Conservation (phyloP, 768 basidiomycete genomes). For the Lentinus tigrinus region DNA sequence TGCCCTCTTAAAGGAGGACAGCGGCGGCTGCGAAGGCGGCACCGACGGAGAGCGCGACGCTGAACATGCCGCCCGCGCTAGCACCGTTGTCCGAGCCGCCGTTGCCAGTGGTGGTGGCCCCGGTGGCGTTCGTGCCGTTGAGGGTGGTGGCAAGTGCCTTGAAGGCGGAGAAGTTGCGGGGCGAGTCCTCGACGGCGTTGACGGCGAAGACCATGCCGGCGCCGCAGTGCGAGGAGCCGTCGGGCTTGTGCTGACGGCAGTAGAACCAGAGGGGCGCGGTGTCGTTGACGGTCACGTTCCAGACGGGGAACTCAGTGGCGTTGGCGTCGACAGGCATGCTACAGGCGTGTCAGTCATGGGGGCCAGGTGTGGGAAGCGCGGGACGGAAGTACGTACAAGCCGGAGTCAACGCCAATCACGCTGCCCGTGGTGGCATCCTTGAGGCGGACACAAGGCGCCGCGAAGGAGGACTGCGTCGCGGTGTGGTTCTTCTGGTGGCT, state of each 20-base stretch:
- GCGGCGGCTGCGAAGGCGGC: slow-evolving; percentile 23
- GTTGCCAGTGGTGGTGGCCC: slow-evolving; percentile 19
- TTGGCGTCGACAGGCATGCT: slow-evolving; percentile 42
- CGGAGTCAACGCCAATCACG: slow-evolving; percentile 51
- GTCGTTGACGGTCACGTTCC: slow-evolving; percentile 55
- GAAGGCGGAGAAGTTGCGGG: slow-evolving; percentile 57
- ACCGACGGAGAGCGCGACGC: slow-evolving; percentile 22
- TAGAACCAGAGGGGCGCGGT: slow-evolving; percentile 60
- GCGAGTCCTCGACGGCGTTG: slow-evolving; percentile 51
- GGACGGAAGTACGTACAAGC: slow-evolving; percentile 45
- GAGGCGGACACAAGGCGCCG: slow-evolving; percentile 52
- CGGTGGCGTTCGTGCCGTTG: slow-evolving; percentile 43
- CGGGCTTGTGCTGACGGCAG: slow-evolving; percentile 39
- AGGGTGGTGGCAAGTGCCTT: slow-evolving; percentile 50
- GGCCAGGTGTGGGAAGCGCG: background rate
- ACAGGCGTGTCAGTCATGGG: background rate
- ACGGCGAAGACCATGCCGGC: slow-evolving; percentile 45
- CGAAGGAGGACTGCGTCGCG: slow-evolving; percentile 62
- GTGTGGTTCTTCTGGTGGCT: slow-evolving; percentile 70
- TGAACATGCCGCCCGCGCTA: slow-evolving; percentile 5
- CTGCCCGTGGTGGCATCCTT: slow-evolving; percentile 32
- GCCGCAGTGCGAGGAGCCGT: slow-evolving; percentile 34
- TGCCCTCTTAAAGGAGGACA: slow-evolving; percentile 20
- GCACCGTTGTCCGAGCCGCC: background rate
- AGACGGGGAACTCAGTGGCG: slow-evolving; percentile 51